A percentile compares a stretch with the other conserved stretches of the same genome.
Conservation (phyloP, 2,329 filamentous ascomycete species). For the Zymoseptoria crescenta region DNA sequence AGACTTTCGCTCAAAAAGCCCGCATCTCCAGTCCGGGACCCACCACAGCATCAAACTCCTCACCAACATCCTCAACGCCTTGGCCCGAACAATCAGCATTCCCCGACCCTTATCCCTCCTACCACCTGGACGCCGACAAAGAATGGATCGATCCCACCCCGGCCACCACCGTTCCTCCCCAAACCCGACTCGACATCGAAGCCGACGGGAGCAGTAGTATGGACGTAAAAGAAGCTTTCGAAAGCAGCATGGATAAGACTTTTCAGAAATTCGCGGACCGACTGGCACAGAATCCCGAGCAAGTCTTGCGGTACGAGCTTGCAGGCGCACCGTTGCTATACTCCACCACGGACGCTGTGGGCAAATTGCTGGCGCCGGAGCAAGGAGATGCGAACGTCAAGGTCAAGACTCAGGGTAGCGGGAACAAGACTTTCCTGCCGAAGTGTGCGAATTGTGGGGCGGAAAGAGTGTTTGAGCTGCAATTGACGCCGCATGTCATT, state of each 20-base stretch:
- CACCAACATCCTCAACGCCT: conserved; percentile 43
- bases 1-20: conserved; percentile 29
- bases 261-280: conserved; percentile 48
- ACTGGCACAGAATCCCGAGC: conserved; percentile 43
- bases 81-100: conserved; percentile 65
- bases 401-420: conserved; percentile 10
- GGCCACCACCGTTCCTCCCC: conserved; percentile 42
- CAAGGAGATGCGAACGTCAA: conserved; percentile 20
- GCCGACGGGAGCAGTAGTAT: conserved; percentile 22
- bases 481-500: conserved; percentile 86
- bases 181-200: conserved; percentile 26
- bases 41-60: conserved; percentile 22
- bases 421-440: conserved; percentile 49
- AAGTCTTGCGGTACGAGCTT: conserved; percentile 45
- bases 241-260: conserved; percentile 41
- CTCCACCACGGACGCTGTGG: conserved; percentile 66
- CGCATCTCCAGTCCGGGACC: conserved; percentile 23
- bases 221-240: conserved; percentile 42
- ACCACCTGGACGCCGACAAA: conserved; percentile 82
- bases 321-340: conserved; percentile 59
- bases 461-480: conserved; percentile 76
- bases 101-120: conserved; percentile 64
- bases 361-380: conserved; percentile 48
- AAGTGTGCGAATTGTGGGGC: conserved; percentile 69
- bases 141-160: conserved; percentile 65